phyloP scores from a whole-genome alignment of 257 asterid species.

The Penstemon davidsonii region DNA sequence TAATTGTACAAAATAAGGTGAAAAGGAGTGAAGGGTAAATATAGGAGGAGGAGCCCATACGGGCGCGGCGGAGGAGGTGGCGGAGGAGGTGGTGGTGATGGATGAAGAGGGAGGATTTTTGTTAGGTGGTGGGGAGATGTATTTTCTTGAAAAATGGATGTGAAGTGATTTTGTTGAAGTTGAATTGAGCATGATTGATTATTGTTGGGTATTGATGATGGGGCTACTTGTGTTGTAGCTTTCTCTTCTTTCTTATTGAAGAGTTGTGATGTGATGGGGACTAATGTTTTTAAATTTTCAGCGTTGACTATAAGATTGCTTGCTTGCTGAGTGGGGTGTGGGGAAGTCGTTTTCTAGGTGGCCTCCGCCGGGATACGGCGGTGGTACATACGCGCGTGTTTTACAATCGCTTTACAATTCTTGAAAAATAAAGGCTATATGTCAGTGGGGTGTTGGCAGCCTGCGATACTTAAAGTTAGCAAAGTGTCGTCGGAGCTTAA shows the following conservation, averaged over 20 bases:
- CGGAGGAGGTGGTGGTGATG: slow-evolving; percentile 21
- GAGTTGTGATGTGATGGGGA: slow-evolving; percentile 25
- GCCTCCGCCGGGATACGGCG: background rate
- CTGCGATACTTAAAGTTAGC: too few relatives aligned
- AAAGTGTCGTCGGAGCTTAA: too few relatives aligned
- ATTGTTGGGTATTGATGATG: background rate
- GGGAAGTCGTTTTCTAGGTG: too few relatives aligned
- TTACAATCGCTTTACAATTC: background rate
- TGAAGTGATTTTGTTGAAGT: background rate
- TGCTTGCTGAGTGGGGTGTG: too few relatives aligned
- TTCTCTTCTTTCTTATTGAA: background rate
- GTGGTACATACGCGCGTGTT: background rate
- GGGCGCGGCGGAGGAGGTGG: slow-evolving; percentile 28
- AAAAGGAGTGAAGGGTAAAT: slow-evolving; percentile 1
- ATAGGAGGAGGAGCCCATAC: slow-evolving; percentile 37
- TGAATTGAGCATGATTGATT: background rate
- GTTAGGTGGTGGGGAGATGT: slow-evolving; percentile 5
- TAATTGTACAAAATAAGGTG: slow-evolving; percentile 9
- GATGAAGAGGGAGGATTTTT: slow-evolving; percentile 7
- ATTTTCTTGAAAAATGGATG: background rate
- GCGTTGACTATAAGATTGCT: slow-evolving; percentile 23
- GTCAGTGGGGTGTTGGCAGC: too few relatives aligned
- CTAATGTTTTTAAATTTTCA: background rate
- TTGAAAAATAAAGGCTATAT: too few relatives aligned
- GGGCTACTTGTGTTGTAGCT: background rate